phyloP scores from a whole-genome alignment of 1,139 yeast genomes.

The Yamadazyma songkhlaensis region DNA sequence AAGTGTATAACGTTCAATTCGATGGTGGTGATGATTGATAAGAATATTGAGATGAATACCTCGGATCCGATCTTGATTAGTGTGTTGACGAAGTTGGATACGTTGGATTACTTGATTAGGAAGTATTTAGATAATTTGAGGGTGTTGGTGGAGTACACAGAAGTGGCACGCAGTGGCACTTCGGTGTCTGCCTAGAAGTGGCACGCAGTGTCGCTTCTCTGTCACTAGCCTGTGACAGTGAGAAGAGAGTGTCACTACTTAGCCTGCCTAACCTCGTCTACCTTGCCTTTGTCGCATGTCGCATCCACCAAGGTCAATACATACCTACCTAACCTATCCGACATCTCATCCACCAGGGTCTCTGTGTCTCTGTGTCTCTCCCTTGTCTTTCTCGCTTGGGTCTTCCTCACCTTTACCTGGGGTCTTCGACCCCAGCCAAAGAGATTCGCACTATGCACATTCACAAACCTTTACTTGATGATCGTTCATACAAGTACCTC shows the following conservation, averaged over 20 bases:
- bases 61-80: conserved; percentile 46
- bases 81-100: conserved; percentile 43
- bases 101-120: conserved; percentile 38
- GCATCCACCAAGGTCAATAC: no score
- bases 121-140: conserved; percentile 22
- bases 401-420: background rate
- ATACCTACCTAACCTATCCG: no score
- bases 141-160: conserved; percentile 1
- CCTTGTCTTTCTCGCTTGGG: background rate
- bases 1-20: conserved; percentile 42
- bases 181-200: no score
- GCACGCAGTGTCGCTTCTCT: no score
- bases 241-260: no score
- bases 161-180: no score
- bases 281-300: no score
- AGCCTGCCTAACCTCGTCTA: no score
- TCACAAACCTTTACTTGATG: conserved; percentile 68
- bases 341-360: no score
- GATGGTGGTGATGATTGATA: conserved; percentile 42
- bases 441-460: conserved; percentile 16
- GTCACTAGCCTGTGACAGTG: no score
- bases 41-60: conserved; percentile 41
- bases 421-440: no score
- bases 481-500: conserved; percentile 68
- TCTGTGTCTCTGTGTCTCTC: no score